Percentiles rank a stretch among this genome's conserved stretches.
These are phyloP conservation scores for Blastomyces silverae DNA, from an alignment of 2,329 filamentous ascomycete genomes.

Conservation along the genomic window DNA sequence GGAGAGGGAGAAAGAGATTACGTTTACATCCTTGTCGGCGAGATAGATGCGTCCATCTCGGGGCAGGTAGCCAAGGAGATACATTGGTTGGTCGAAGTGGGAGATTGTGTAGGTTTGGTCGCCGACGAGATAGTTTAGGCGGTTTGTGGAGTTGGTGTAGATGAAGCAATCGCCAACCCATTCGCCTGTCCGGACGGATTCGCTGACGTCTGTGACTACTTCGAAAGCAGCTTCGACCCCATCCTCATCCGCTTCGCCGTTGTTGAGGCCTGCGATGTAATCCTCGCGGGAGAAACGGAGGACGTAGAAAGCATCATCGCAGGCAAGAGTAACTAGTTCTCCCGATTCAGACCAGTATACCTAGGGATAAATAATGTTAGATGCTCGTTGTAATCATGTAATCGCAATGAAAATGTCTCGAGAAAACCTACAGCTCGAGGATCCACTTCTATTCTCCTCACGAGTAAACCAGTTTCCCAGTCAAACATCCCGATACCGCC, in stretches of 20 bases:
- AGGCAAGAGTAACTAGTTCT: constrained; percentile 85
- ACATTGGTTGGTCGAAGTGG: constrained; percentile 93
- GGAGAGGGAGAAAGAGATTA: constrained; percentile 84
- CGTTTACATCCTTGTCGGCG: constrained; percentile 87
- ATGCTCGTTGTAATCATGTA: neutral
- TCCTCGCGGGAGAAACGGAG: constrained; percentile 84
- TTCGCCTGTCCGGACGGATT: constrained; percentile 86
- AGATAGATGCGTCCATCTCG: constrained; percentile 93
- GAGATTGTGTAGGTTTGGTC: constrained; percentile 97
- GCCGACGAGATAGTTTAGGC: constrained; percentile 93
- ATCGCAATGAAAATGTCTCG: neutral
- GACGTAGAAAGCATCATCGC: constrained; percentile 93
- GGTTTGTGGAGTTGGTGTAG: constrained; percentile 95
- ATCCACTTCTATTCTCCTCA: constrained; percentile 81
- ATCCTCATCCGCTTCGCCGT: constrained; percentile 76
- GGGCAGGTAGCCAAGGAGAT: constrained; percentile 89
- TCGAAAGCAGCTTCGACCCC: constrained; percentile 95
- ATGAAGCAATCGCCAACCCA: constrained; percentile 99
- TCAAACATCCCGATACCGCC: constrained; percentile 95
- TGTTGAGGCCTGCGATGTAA: constrained; percentile 75
- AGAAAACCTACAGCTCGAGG: constrained; percentile 49
- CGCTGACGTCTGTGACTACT: constrained; percentile 89
- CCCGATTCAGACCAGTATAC: constrained; percentile 98
- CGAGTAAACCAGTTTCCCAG: constrained; percentile 82
- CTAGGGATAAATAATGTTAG: constrained; percentile 34